Evolutionary conservation across 768 basidiomycete genomes (phyloP), one percentile per base, ranked within the genome.

Genomic region (Rhodotorula paludigena): DNA sequence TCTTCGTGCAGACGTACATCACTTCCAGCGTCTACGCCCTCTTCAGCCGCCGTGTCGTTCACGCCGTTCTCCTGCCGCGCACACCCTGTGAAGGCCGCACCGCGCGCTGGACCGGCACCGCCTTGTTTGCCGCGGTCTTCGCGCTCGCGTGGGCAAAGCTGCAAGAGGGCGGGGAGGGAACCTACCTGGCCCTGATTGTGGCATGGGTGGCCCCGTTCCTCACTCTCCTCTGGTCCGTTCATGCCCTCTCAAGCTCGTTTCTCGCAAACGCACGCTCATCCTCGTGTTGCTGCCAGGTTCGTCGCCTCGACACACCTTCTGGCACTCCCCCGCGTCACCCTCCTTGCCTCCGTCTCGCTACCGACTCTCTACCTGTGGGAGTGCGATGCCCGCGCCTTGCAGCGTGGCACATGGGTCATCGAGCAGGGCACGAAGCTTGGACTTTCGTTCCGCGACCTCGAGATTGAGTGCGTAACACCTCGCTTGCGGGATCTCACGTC

Each of bases 1-100:
- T 74, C 47, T 60, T 69, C 60, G 62, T 74, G 21, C 73, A 74
- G 38, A 74, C 73, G 39, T 72, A 72, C 57, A 63, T 72, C 64
- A 74, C 73, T 36, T 33, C 73, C 28, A 30, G 60, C 60, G n/a
- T 74, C 54, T 74, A 74, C 58, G 69, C 69, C 55, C n/a, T 74
- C 60, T 48, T 66, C 48, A 60, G 39, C 15, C 64, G 69, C 4
- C 66, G 67, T 4, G 60, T 72, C 49, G 58, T 74, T 2, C 73
- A 74, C 23, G 56, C 63, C 42, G 63, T 64, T 18, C 54, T 65
- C 18, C 70, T 68, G 3, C 73, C 63, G 48, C 55, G 56, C 1
- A 59, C 52, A 7, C 38, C 65, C 3, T 38, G 57, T 23, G 60
- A 68, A 35, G 67, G 67, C 0, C 63, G 66, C 39, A 32, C 48